Evolutionary conservation across 176 grass and related monocot species (phyloP), one percentile per base, ranked within the genome.

Genomic region (Ensete glaucum): DNA sequence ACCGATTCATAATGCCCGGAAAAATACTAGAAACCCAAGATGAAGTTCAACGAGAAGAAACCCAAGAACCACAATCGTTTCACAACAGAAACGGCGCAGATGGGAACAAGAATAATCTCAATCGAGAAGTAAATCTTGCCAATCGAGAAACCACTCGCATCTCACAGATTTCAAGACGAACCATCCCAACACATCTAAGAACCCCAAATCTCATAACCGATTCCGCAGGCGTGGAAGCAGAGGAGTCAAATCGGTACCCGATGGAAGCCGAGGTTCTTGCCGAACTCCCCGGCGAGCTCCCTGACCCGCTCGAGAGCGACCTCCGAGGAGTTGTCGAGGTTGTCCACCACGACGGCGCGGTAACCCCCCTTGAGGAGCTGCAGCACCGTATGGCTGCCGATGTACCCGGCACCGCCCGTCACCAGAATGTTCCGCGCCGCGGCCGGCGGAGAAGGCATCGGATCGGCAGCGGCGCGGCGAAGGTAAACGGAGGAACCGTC

Each of bases 321-420:
- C 59, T 94, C 81, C 11, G 90, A 99, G 23, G 95, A 92, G 86
- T 99, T 99, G 85, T 99, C 88, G 78, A 99, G 87, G 73, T 79
- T 94, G 85, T 99, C 95, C 60, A 88, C 48, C 50, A 94, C 86
- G 29, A 99, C 78, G 52, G 85, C 88, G 80, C 78, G 85, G 83
- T 93, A 99, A 24, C 88, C 95, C 51, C 87, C 84, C 7, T 81
- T 76, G 8, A 99, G 88, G 0, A 99, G 86, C 80, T 89, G 95
- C 67, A 99, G 85, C 67, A 91, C 95, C 1, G 95, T 91, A 83
- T 99, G 95, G 95, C 90, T 99, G 60, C 95, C 95, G 84, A 99
- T 99, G 95, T 99, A 99, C 0, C 95, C 95, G 10, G 95, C 90
- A 74, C 95, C 95, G 50, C 95, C 95, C 15, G 90, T 94, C 10